Conservation (phyloP, 202 grass and related monocot genomes). For the Panicum hallii region DNA sequence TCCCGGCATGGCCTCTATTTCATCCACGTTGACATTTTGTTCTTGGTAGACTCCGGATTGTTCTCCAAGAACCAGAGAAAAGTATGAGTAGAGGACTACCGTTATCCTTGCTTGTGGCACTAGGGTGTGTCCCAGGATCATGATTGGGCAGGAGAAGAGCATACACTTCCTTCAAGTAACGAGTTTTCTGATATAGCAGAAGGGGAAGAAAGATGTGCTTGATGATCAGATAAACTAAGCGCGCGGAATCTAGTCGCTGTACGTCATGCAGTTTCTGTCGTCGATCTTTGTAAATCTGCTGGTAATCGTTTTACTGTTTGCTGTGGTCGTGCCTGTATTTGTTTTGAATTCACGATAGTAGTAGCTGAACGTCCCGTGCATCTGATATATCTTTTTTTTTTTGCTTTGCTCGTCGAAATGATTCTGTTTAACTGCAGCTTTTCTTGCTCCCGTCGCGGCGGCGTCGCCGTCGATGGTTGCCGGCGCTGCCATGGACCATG, state of each 20-base stretch:
- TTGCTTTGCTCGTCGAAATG: not conserved
- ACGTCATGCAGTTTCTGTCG: not conserved
- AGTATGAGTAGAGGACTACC: not conserved
- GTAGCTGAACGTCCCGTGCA: no score
- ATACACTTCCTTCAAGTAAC: not conserved
- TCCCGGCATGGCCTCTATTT: not conserved
- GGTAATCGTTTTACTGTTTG: not conserved
- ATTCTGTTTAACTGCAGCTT: not conserved
- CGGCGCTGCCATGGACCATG: slow-evolving; percentile 17
- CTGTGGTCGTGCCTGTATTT: no score
- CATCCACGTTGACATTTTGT: not conserved
- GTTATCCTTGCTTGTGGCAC: not conserved
- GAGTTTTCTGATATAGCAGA: not conserved
- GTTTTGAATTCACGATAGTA: no score
- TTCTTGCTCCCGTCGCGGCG: not conserved
- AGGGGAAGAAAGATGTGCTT: not conserved
- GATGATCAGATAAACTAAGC: not conserved
- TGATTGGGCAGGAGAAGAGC: not conserved
- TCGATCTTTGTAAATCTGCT: not conserved
- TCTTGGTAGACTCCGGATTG: slow-evolving; percentile 17
- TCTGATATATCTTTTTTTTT: not conserved
- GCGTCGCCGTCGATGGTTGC: no score
- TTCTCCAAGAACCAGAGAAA: not conserved
- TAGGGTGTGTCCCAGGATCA: not conserved
- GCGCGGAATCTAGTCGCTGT: not conserved